Evolutionary conservation across 2,329 filamentous ascomycete genomes (phyloP).

Genomic region (Pyrenochaeta sp.): DNA sequence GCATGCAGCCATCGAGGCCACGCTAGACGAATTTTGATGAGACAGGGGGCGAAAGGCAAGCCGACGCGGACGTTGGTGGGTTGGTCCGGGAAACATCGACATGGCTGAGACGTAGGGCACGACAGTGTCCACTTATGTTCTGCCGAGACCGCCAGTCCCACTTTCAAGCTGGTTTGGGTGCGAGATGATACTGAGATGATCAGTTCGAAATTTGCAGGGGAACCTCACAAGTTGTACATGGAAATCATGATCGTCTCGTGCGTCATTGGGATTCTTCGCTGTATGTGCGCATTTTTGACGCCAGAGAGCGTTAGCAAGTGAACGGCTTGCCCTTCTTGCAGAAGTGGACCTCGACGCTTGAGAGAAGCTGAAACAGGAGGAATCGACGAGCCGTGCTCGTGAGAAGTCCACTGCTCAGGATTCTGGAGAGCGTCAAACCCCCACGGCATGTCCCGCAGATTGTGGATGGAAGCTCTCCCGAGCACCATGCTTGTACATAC

Average conservation of each 20-base stretch:
- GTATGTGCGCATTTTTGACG: constrained; percentile 18
- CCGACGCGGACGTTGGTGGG: constrained; percentile 42
- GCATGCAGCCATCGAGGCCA: constrained; percentile 27
- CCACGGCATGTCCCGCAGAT: constrained; percentile 7
- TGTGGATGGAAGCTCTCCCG: constrained; percentile 24
- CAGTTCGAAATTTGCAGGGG: constrained; percentile 21
- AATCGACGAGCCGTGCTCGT: constrained; percentile 13
- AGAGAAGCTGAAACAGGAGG: constrained; percentile 27
- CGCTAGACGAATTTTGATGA: constrained; percentile 25
- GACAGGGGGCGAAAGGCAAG: constrained; percentile 33
- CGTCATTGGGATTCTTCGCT: constrained; percentile 21
- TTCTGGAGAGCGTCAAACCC: not conserved
- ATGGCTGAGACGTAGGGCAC: constrained; percentile 28
- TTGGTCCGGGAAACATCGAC: constrained; percentile 24
- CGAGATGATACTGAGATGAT: constrained; percentile 19
- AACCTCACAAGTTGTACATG: constrained; percentile 18
- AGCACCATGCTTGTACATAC: constrained; percentile 25
- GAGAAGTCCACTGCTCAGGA: constrained; percentile 4
- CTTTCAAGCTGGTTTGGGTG: constrained; percentile 13
- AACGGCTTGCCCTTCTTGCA: constrained; percentile 22
- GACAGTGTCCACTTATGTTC: constrained; percentile 21
- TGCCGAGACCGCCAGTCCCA: constrained; percentile 21
- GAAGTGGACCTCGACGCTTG: constrained; percentile 18
- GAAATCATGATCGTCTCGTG: constrained; percentile 30
- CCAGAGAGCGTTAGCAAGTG: constrained; percentile 15